Evolutionary conservation across 169 alveolate genomes (phyloP).

Genomic region (Eimeria acervulina): DNA sequence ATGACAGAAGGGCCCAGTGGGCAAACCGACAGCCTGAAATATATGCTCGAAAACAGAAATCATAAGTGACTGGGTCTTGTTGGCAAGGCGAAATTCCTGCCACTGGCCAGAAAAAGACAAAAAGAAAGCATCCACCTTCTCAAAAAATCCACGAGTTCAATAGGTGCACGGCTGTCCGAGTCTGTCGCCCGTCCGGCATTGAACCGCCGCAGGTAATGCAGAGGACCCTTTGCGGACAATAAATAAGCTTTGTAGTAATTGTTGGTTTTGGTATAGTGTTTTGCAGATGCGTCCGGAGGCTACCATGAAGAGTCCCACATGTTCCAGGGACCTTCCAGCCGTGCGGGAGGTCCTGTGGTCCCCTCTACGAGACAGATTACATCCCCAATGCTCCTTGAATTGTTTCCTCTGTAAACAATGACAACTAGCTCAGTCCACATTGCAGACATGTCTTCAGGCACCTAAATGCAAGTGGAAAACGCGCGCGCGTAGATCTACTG

Average conservation of each 20-base stretch:
- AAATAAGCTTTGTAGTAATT: background rate
- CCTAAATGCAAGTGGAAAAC: background rate
- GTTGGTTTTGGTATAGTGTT: background rate
- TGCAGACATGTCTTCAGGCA: background rate
- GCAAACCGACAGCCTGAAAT: slow-evolving; percentile 13
- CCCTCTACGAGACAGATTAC: slow-evolving; percentile 28
- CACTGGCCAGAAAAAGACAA: background rate
- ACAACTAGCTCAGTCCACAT: no score
- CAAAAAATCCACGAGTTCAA: background rate
- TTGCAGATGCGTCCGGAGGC: background rate
- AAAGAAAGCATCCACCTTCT: background rate
- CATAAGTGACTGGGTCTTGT: background rate
- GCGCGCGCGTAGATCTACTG: slow-evolving; percentile 10
- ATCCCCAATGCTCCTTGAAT: background rate
- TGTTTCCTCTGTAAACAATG: background rate
- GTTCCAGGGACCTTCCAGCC: slow-evolving; percentile 40
- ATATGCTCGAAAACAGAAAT: background rate
- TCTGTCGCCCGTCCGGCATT: slow-evolving; percentile 44
- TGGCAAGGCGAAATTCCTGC: background rate
- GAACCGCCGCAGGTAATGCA: background rate
- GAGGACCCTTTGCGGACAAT: background rate
- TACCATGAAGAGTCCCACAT: background rate
- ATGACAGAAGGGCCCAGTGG: slow-evolving; percentile 19
- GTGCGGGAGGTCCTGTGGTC: slow-evolving; percentile 60
- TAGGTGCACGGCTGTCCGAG: slow-evolving; percentile 61